Base-by-base conservation (phyloP, 345 rosid species). In the Geranium rotundifolium region DNA sequence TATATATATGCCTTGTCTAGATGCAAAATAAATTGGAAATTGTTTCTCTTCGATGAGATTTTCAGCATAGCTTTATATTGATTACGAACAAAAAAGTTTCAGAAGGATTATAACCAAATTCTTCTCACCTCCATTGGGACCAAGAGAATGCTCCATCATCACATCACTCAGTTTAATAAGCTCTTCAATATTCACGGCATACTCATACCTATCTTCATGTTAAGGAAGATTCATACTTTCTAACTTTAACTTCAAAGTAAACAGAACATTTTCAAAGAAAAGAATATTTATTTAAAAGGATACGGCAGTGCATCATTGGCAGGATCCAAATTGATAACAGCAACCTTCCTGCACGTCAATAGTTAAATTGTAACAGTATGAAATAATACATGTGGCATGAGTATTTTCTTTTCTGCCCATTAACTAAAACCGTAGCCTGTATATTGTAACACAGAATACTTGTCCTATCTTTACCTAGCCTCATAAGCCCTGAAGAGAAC, bases 241-340 rank as follows among this genome's bases (percentile, higher is more conserved):
- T n/a, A 13, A 34, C 1, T 15, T 63, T 23, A 39, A 29, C 54
- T 20, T 16, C 60, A 19, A 23, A 19, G 60, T 16, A 46, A 46
- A 46, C 14, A 46, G 52, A 14, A 46, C 41, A 7, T 7, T 46
- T 46, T 46, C 12, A 12, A 46, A 12, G 15, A 46, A 46, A 46
- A 46, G 14, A 46, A 46, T 7, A 46, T 46, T 16, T 46, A 7
- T 58, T 23, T 17, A 63, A 29, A 72, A 78, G 90, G 87, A 87
- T 93, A 88, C 93, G 91, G 97, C 59, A 95, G 74, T 1, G 76
- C 31, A 71, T 95, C 91, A 57, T 90, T 90, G 64, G 96, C 99
- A 74, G 96, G 96, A 74, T 90, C 99, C 84, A 95, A 75, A 77
- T 95, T 88, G 77, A 90, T 79, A 50, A 86, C 76, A 39, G 92